Base-by-base conservation (phyloP, 202 grass and related monocot species). In the Panicum hallii region DNA sequence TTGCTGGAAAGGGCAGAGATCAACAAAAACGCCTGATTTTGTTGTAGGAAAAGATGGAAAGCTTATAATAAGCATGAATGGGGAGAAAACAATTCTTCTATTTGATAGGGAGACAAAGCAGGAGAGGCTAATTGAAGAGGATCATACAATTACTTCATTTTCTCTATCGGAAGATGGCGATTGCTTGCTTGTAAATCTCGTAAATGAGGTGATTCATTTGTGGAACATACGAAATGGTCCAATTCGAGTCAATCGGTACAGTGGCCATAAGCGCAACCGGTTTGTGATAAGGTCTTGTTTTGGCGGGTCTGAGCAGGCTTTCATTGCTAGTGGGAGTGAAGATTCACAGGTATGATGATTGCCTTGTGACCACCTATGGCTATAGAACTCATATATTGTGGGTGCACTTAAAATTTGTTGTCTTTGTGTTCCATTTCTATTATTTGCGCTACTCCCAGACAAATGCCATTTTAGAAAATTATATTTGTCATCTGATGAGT, bases 291-390 rank as follows among this genome's bases (percentile, higher is more conserved):
- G 95, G 28, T 98, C 95, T 63, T 98, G 95, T 87, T 98, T 98
- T 77, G 95, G 95, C 54, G 95, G 95, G 67, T 87, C 90, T n/a
- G 93, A 95, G 68, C 95, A 98, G 60, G 91, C 89, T 6, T 98
- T 98, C 52, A 77, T 98, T 93, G 95, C 93, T 56, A 98, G 95
- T 78, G 95, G 95, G 40, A 98, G 95, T 83, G 95, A 98, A 85
- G 95, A 98, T 88, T 95, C 93, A 84, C 86, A 87, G 95, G 95
- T 94, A 93, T 83, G 75, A 50, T 69, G 40, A 36, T 41, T 77
- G 73, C 13, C 75, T 46, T n/a, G 32, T 70, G 42, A 41, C 52
- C 13, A 78, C 28, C 41, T 72, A 56, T 63, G 19, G 0, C 52
- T 68, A 17, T 78, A 9, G 10, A 68, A 84, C 65, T 46, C 10